Base-by-base conservation (phyloP, 2,329 filamentous ascomycete genomes). In the Blastomyces gilchristii region DNA sequence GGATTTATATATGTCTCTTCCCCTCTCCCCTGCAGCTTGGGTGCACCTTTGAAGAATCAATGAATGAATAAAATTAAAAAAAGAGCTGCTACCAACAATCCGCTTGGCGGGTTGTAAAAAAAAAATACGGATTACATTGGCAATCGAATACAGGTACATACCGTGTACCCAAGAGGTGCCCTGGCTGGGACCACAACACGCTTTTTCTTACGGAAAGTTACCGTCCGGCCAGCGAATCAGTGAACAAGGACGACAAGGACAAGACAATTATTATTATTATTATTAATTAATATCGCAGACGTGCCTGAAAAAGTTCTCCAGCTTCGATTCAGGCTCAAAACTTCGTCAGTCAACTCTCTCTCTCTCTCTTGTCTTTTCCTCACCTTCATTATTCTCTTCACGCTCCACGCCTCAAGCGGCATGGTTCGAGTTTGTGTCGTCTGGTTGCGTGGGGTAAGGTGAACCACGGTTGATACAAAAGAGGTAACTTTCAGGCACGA, bases 301-400 rank as follows among this genome's bases (percentile, higher is more conserved):
- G 39, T 58, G 39, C 56, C 56, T 58, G 56, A 45, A 45, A 58
- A 39, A 31, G n/a, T 47, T 45, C 37, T 37, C 25, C 58, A 59
- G 43, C 58, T 47, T 43, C 18, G 58, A 49, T 59, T 59, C 58
- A 59, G 58, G 58, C 58, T 49, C 43, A n/a, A 7, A 12, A 1
- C 9, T 39, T 39, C 37, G 37, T 9, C 1, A 39, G 37, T 11
- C 12, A 9, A 11, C 6, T 16, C 16, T 28, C 2, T n/a, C 28
- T 31, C 28, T 31, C 8, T 16, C 11, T 4, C 6, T 18, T 22
- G n/a, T 16, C 11, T 9, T 11, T 45, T 45, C 16, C 18, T 34
- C 2, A 11, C 6, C n/a, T 22, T 22, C n/a, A 22, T 22, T 22
- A 22, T 22, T 22, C n/a, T 22, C n/a, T 22, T 34, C 2, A 11